Conservation (phyloP, 2,329 filamentous ascomycete species). For the Calonectria multiphialidica region DNA sequence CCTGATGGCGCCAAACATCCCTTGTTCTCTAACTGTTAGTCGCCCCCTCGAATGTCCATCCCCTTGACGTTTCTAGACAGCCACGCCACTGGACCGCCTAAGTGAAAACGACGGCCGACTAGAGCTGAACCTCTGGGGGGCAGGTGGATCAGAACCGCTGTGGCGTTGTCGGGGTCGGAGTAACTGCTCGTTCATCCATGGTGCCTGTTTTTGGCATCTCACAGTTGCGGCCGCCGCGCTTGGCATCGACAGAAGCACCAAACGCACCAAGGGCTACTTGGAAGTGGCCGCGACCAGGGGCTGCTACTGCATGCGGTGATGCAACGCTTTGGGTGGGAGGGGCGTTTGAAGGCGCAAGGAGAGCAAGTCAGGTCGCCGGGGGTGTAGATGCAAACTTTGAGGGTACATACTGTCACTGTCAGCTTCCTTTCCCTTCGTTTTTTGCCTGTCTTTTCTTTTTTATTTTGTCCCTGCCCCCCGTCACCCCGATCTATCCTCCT, state of each 20-base stretch:
- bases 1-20: slow-evolving; percentile 24
- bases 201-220: slow-evolving; percentile 30
- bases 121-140: slow-evolving; percentile 25
- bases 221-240: slow-evolving; percentile 30
- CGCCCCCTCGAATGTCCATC: slow-evolving; percentile 19
- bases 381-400: slow-evolving; percentile 19
- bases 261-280: slow-evolving; percentile 15
- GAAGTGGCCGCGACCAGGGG: slow-evolving; percentile 34
- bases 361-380: slow-evolving; percentile 5
- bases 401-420: slow-evolving; percentile 12
- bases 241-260: slow-evolving; percentile 28
- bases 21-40: slow-evolving; percentile 26
- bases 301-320: slow-evolving; percentile 34
- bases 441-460: not conserved
- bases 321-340: slow-evolving; percentile 23
- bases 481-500: not conserved
- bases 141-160: slow-evolving; percentile 24
- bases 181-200: slow-evolving; percentile 28
- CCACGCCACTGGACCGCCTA: slow-evolving; percentile 14
- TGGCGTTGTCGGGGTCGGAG: slow-evolving; percentile 24
- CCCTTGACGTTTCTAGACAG: slow-evolving; percentile 19
- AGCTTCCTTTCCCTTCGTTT: slow-evolving; percentile 1
- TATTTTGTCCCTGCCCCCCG: not conserved
- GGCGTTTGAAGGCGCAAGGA: slow-evolving; percentile 9
- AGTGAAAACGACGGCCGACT: slow-evolving; percentile 12